These are phyloP conservation scores for Silene uniflora DNA, from an alignment of 148 eudicot genomes.

Conservation along the genomic window DNA sequence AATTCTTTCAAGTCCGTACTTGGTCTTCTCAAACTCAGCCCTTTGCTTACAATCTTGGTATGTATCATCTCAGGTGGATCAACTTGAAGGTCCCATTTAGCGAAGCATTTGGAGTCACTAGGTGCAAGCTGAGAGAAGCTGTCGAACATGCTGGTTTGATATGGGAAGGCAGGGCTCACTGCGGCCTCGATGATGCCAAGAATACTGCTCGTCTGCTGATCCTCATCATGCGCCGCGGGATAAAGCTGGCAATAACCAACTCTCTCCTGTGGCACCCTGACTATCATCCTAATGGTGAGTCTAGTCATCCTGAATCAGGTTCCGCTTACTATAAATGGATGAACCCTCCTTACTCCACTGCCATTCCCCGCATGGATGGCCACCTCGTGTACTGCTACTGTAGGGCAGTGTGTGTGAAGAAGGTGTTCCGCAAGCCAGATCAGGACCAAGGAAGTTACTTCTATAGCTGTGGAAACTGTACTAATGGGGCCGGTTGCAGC, in stretches of 20 bases:
- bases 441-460: constrained; percentile 61
- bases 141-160: constrained; percentile 77
- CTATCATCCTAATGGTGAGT: constrained; percentile 30
- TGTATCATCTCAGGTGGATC: constrained; percentile 64
- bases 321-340: constrained; percentile 33
- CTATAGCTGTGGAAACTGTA: constrained; percentile 85
- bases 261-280: constrained; percentile 41
- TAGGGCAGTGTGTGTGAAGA: constrained; percentile 68
- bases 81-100: constrained; percentile 72
- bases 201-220: constrained; percentile 80
- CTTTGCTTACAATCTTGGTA: background rate
- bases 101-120: constrained; percentile 50
- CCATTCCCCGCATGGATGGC: constrained; percentile 27
- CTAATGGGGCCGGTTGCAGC: constrained; percentile 65
- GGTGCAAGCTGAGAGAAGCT: constrained; percentile 81
- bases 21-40: too few species aligned
- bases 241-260: constrained; percentile 66
- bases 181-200: constrained; percentile 91
- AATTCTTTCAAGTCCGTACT: too few species aligned
- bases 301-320: constrained; percentile 32
- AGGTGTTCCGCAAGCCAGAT: constrained; percentile 57
- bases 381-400: constrained; percentile 48
- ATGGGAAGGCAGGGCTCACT: constrained; percentile 96
- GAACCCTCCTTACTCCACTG: constrained; percentile 17
- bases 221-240: constrained; percentile 59